phyloP scores from a whole-genome alignment of 2,329 filamentous ascomycete species.

The Aspergillus sp. region DNA sequence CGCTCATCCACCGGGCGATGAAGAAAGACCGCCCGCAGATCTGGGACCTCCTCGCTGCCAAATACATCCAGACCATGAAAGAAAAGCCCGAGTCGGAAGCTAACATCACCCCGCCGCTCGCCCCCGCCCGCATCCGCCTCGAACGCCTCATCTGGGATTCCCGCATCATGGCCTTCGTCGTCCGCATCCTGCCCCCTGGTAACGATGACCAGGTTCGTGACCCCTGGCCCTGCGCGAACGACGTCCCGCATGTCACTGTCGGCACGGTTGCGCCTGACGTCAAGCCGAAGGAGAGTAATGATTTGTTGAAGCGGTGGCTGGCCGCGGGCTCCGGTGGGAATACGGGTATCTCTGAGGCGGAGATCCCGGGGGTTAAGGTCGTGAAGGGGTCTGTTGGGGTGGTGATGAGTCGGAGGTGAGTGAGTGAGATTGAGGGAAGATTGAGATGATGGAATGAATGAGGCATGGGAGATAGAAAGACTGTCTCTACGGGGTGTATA shows the following conservation, averaged over 20 bases:
- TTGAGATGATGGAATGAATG: constrained; percentile 5
- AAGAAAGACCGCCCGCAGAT: constrained; percentile 54
- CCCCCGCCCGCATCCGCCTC: constrained; percentile 41
- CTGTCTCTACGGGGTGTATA: not conserved
- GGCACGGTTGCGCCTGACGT: constrained; percentile 65
- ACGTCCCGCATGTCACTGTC: constrained; percentile 77
- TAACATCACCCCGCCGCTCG: constrained; percentile 22
- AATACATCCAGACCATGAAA: constrained; percentile 40
- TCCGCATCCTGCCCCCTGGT: constrained; percentile 48
- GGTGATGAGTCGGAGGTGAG: constrained; percentile 31
- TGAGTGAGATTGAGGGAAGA: constrained; percentile 1
- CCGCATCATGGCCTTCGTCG: constrained; percentile 84
- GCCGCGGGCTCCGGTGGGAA: constrained; percentile 43
- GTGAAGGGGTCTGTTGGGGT: constrained; percentile 47
- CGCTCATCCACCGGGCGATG: constrained; percentile 71
- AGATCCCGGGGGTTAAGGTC: constrained; percentile 46
- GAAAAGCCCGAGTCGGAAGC: constrained; percentile 15
- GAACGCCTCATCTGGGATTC: constrained; percentile 71
- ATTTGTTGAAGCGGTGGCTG: constrained; percentile 67
- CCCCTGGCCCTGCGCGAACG: constrained; percentile 63
- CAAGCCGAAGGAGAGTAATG: constrained; percentile 93
- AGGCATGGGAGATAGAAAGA: not conserved
- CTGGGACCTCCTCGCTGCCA: constrained; percentile 63
- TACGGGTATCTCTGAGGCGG: constrained; percentile 47
- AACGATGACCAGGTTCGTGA: constrained; percentile 34